Base-by-base conservation (phyloP, 352 stramenopile genomes). In the Pythium apleroticum region DNA sequence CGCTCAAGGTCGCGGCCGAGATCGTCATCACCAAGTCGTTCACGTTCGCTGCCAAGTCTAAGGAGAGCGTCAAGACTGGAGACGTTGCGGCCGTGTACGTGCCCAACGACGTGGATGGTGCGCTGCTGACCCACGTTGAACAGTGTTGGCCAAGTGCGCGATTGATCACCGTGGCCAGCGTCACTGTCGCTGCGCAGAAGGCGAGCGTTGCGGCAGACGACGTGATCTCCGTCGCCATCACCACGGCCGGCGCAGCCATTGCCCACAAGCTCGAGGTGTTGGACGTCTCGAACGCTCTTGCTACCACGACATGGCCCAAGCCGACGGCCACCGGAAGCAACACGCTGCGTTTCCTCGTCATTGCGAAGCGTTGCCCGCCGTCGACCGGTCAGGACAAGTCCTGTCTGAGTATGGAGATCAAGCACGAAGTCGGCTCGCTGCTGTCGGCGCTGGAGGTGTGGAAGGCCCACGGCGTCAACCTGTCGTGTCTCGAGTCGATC, bases 401-500 rank as follows among this genome's bases (percentile, higher is more conserved):
- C 30, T 92, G 81, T 48, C 66, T 95, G 52, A 89, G 86, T 48
- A 92, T 95, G 84, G 78, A 80, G 57, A 87, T 96, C 52, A 90
- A 86, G 72, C 86, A 96, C 74, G 74, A 95, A 73, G 86, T 95
- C n/a, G 88, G 88, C 30, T 94, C 86, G 41, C 66, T 96, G 35
- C 66, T 96, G 15, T 84, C 63, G 41, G 83, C 86, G 6, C 68
- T 96, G 10, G 78, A 92, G 57, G 83, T 95, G 25, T 95, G 88
- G 81, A 95, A 96, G 71, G 65, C 67, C 11, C 82, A 93, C 56
- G 69, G 65, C 22, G 82, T 96, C 60, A 96, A 95, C 60, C 69
- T 96, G 52, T 91, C 79, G 54, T 88, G 85, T 43, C 76, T 96
- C 37, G 88, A 96, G 68, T 94, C 84, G n/a, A 92, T 96, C 50